Percentiles rank a stretch among this genome's conserved stretches.
Evolutionary conservation across 2,329 filamentous ascomycete species (phyloP).

Genomic region (Dryadomyces sulphureus): DNA sequence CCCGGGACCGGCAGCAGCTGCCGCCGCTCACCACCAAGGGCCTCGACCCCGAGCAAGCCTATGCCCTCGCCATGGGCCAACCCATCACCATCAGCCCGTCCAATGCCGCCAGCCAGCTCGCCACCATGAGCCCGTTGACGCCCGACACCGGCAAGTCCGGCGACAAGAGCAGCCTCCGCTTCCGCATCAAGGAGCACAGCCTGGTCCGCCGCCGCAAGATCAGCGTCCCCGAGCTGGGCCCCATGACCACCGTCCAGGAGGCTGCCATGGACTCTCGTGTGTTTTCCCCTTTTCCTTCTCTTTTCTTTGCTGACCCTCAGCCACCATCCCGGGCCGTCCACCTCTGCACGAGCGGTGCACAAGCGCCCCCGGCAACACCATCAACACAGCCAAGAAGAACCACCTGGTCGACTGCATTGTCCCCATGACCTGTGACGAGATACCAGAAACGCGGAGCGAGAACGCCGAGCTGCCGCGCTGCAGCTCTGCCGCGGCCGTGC

Average conservation of each 20-base stretch:
- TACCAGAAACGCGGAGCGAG: slow-evolving; percentile 15
- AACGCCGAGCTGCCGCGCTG: slow-evolving; percentile 12
- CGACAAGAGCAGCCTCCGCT: slow-evolving; percentile 20
- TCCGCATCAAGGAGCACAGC: slow-evolving; percentile 43
- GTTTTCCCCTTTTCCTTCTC: slow-evolving; percentile 15
- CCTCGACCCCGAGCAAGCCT: slow-evolving; percentile 35
- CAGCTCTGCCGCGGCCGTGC: slow-evolving; percentile 11
- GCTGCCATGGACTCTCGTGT: slow-evolving; percentile 55
- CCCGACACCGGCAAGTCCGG: slow-evolving; percentile 11
- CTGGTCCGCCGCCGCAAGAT: slow-evolving; percentile 44
- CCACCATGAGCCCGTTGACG: too few relatives aligned
- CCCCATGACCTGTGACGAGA: slow-evolving; percentile 18
- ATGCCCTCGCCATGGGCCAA: slow-evolving; percentile 25
- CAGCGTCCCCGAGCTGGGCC: slow-evolving; percentile 48
- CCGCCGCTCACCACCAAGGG: slow-evolving; percentile 24
- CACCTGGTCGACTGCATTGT: slow-evolving; percentile 23
- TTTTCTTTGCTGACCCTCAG: slow-evolving; percentile 19
- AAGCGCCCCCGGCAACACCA: slow-evolving; percentile 43
- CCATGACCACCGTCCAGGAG: slow-evolving; percentile 56
- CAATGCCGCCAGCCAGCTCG: too few relatives aligned
- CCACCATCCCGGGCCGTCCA: slow-evolving; percentile 52
- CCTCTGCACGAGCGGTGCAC: slow-evolving; percentile 49
- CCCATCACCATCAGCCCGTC: too few relatives aligned
- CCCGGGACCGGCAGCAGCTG: slow-evolving; percentile 32
- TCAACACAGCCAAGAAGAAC: slow-evolving; percentile 31